phyloP scores from a whole-genome alignment of 768 basidiomycete genomes.

The Leccinum incarnatum region DNA sequence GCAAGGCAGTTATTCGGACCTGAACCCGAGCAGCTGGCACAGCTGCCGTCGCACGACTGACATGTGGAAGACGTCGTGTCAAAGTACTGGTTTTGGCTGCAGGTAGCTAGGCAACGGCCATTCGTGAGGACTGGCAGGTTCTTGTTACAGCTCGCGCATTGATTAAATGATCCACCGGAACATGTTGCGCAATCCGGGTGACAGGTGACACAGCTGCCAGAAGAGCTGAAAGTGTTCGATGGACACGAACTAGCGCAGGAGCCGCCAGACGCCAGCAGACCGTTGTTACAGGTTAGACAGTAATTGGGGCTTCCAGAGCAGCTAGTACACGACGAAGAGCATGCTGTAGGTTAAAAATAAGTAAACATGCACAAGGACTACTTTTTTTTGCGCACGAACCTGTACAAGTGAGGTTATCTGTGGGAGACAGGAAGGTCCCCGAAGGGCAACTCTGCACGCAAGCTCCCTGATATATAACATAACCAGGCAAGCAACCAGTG shows the following conservation, averaged over 20 bases:
- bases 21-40: slow-evolving; percentile 73
- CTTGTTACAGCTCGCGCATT: slow-evolving; percentile 71
- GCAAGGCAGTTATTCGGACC: slow-evolving; percentile 70
- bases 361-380: background rate
- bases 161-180: slow-evolving; percentile 71
- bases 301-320: slow-evolving; percentile 66
- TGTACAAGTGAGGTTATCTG: slow-evolving; percentile 71
- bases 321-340: slow-evolving; percentile 69
- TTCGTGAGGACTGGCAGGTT: slow-evolving; percentile 68
- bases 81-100: slow-evolving; percentile 69
- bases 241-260: slow-evolving; percentile 78
- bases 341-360: slow-evolving; percentile 41
- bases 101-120: slow-evolving; percentile 78
- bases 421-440: slow-evolving; percentile 68
- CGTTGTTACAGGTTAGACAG: slow-evolving; percentile 71
- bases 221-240: slow-evolving; percentile 61
- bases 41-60: slow-evolving; percentile 69
- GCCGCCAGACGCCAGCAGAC: slow-evolving; percentile 66
- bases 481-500: slow-evolving; percentile 76
- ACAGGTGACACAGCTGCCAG: slow-evolving; percentile 68
- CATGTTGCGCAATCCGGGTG: slow-evolving; percentile 87
- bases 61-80: slow-evolving; percentile 64
- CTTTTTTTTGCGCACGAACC: slow-evolving; percentile 42
- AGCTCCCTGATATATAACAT: slow-evolving; percentile 63
- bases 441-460: slow-evolving; percentile 72